Evolutionary conservation across 441 rosid species (phyloP), one percentile per base, ranked within the genome.

Genomic region (Mallotus repandus): DNA sequence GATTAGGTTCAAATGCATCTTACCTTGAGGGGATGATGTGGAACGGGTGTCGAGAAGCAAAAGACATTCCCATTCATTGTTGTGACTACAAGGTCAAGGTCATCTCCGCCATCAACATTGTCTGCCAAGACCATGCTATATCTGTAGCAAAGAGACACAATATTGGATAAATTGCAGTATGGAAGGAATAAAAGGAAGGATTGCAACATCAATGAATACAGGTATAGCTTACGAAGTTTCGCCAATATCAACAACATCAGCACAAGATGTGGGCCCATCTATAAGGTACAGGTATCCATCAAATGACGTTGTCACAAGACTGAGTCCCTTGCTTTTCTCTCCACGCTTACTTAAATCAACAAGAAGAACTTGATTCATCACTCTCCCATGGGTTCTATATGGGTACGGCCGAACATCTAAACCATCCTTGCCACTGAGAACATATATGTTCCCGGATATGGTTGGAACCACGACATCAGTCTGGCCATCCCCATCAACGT

Each of bases 31-130:
- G 98, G 98, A 86, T 96, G 98, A 78, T 96, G 95, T 48, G 97
- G 97, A 78, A 89, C 79, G 69, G 99, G 97, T 48, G 98, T 91
- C 1, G 99, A 96, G 86, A 96, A 96, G 91, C 98, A 96, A 77
- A 96, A 94, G 72, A 96, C 98, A 71, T 96, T 96, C 66, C 99
- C 98, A 43, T 94, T 96, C 99, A 92, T 96, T 66, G 99, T 96
- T 67, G 99, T 84, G 69, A 96, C 98, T 58, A 94, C 76, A 76
- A 96, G 98, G 87, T 96, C 98, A 71, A 96, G 97, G 84, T 96
- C 99, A 84, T 94, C 99, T 69, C 99, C 98, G 75, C 98, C 99
- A 60, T 96, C 99, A 64, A 94, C 95, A 83, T 96, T 96, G 80
- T 96, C 99, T 57, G 99, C 98, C 81, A 96, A 81, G 80, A 92